Conservation (phyloP, 2,329 filamentous ascomycete species). For the Capronia americana region DNA sequence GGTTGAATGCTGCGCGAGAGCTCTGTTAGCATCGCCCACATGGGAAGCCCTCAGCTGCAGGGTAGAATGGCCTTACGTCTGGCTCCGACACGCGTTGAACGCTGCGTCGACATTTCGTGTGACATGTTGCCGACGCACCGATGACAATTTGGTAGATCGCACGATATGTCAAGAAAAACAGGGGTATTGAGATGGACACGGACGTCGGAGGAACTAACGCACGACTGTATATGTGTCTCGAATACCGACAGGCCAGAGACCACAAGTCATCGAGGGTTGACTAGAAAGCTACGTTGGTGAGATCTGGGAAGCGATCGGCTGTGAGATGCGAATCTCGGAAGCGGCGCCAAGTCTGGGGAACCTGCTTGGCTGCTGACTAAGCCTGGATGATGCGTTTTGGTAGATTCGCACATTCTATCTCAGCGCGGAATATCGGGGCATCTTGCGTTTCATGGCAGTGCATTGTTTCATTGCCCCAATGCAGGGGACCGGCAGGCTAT, state of each 20-base stretch:
- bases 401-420: background rate
- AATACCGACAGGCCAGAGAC: background rate
- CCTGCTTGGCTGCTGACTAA: background rate
- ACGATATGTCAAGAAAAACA: background rate
- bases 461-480: background rate
- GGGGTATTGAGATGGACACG: background rate
- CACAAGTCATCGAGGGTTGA: background rate
- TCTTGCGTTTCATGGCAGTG: background rate
- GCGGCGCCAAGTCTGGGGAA: background rate
- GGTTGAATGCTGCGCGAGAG: slow-evolving; percentile 70
- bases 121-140: slow-evolving; percentile 43
- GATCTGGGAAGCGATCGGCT: background rate
- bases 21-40: background rate
- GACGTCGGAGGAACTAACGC: background rate
- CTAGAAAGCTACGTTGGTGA: background rate
- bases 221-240: background rate
- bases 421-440: background rate
- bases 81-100: slow-evolving; percentile 44
- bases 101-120: slow-evolving; percentile 49
- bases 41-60: background rate
- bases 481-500: background rate
- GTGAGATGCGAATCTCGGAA: background rate
- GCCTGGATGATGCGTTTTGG: no score
- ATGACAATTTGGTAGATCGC: background rate
- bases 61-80: slow-evolving; percentile 33